Evolutionary conservation across 371 early-diverging fungal species (phyloP).

Genomic region (Saksenaea oblongispora): DNA sequence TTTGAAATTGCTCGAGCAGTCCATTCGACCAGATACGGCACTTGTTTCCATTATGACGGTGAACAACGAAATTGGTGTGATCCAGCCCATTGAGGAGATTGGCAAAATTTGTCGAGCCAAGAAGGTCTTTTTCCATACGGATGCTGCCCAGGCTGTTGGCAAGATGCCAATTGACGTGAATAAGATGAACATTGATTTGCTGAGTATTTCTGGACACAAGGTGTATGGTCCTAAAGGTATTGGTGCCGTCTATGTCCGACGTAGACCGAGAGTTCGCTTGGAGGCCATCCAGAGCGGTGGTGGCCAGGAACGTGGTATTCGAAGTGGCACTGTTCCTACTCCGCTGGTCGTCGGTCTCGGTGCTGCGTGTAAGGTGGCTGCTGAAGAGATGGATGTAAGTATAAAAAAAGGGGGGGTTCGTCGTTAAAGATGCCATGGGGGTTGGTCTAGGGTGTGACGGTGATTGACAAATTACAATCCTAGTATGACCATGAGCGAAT

Average conservation of each 20-base stretch:
- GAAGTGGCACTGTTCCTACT: slow-evolving; percentile 98
- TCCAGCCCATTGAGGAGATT: slow-evolving; percentile 97
- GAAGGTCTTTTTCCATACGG: slow-evolving; percentile 97
- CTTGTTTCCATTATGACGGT: slow-evolving; percentile 98
- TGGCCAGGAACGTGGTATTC: slow-evolving; percentile 98
- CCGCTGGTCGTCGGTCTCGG: slow-evolving; percentile 98
- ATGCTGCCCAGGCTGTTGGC: slow-evolving; percentile 99
- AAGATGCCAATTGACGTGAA: slow-evolving; percentile 98
- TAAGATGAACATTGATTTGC: slow-evolving; percentile 93
- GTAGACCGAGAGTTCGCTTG: slow-evolving; percentile 95
- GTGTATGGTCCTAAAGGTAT: slow-evolving; percentile 99
- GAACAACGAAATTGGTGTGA: slow-evolving; percentile 99
- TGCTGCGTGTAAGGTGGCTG: slow-evolving; percentile 90
- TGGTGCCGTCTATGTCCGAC: slow-evolving; percentile 97
- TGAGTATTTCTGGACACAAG: slow-evolving; percentile 99
- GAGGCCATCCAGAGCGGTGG: slow-evolving; percentile 96
- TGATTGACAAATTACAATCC: background rate
- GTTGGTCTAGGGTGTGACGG: slow-evolving; percentile 13
- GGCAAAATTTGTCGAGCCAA: slow-evolving; percentile 85
- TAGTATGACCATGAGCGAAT: slow-evolving; percentile 86
- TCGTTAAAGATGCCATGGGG: slow-evolving; percentile 19
- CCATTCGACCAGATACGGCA: slow-evolving; percentile 93
- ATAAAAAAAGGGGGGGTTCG: slow-evolving; percentile 8
- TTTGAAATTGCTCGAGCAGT: slow-evolving; percentile 75
- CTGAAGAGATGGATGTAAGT: slow-evolving; percentile 87